Conservation (phyloP, 2,329 filamentous ascomycete species). For the Aspergillus sp. region DNA sequence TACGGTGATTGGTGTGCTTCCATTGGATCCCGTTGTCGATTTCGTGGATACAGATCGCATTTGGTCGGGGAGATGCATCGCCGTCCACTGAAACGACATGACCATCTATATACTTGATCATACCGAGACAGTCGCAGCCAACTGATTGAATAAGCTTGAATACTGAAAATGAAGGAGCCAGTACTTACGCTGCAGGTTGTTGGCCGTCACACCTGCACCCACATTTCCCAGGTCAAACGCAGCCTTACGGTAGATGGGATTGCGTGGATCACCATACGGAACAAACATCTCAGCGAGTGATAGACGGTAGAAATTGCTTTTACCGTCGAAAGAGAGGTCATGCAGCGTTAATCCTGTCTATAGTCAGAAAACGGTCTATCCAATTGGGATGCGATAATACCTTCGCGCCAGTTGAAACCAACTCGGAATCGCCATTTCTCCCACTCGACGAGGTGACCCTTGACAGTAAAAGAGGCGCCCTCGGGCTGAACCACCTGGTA, state of each 20-base stretch:
- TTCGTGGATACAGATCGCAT: constrained; percentile 48
- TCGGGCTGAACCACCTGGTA: constrained; percentile 41
- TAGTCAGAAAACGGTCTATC: neutral
- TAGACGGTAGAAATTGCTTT: constrained; percentile 46
- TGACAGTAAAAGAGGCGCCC: constrained; percentile 37
- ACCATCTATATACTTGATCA: constrained; percentile 46
- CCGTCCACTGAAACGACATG: constrained; percentile 39
- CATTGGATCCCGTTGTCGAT: constrained; percentile 42
- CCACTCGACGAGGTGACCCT: constrained; percentile 38
- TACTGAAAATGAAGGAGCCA: neutral
- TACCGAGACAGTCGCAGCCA: constrained; percentile 47
- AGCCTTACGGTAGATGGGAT: constrained; percentile 45
- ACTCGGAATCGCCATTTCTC: constrained; percentile 49
- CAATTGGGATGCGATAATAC: constrained; percentile 28
- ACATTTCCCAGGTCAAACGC: constrained; percentile 50
- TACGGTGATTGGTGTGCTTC: constrained; percentile 47
- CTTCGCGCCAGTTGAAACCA: constrained; percentile 50
- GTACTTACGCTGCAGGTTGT: constrained; percentile 36
- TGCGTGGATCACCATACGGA: constrained; percentile 46
- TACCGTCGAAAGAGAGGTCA: constrained; percentile 42
- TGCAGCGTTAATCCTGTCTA: constrained; percentile 29
- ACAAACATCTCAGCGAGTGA: constrained; percentile 50
- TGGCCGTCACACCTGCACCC: constrained; percentile 47
- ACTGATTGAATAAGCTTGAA: neutral
- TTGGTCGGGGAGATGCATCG: constrained; percentile 40